phyloP scores from a whole-genome alignment of 148 eudicot genomes.

The Rhododendron mucronatum region DNA sequence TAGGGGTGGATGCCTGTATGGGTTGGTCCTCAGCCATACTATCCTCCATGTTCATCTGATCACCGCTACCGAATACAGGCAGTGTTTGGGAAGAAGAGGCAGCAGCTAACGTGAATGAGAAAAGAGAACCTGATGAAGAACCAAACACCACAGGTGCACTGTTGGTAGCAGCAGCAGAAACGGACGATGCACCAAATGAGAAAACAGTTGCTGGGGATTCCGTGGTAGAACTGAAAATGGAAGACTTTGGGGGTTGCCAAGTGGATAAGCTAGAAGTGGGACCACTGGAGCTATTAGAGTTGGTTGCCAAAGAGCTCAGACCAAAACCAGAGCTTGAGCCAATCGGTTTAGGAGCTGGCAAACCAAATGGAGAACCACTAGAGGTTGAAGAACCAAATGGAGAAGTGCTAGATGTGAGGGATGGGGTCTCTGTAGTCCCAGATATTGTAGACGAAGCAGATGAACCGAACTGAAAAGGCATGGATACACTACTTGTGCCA shows the following conservation, averaged over 20 bases:
- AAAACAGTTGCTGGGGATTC: constrained; percentile 29
- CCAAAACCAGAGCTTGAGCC: constrained; percentile 25
- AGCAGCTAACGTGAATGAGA: constrained; percentile 41
- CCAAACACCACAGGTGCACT: constrained; percentile 40
- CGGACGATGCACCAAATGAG: constrained; percentile 44
- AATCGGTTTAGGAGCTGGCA: constrained; percentile 17
- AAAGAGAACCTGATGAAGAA: constrained; percentile 33
- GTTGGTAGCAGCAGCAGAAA: constrained; percentile 27
- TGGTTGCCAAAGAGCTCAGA: constrained; percentile 26
- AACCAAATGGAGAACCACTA: neutral
- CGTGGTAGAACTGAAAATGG: constrained; percentile 23
- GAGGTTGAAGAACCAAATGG: constrained; percentile 14
- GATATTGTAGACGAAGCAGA: constrained; percentile 21
- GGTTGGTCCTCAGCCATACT: constrained; percentile 92
- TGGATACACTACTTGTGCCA: constrained; percentile 18
- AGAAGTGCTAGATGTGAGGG: constrained; percentile 24
- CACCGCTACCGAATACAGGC: constrained; percentile 42
- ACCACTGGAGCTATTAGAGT: constrained; percentile 25
- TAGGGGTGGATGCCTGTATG: constrained; percentile 40
- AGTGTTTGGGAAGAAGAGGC: constrained; percentile 24
- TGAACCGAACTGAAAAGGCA: constrained; percentile 26
- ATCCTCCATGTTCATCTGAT: constrained; percentile 75
- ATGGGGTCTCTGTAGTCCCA: constrained; percentile 24
- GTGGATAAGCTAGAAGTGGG: constrained; percentile 28
- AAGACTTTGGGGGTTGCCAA: constrained; percentile 33